phyloP scores from a whole-genome alignment of 148 eudicot species.

The Arbutus unedo region DNA sequence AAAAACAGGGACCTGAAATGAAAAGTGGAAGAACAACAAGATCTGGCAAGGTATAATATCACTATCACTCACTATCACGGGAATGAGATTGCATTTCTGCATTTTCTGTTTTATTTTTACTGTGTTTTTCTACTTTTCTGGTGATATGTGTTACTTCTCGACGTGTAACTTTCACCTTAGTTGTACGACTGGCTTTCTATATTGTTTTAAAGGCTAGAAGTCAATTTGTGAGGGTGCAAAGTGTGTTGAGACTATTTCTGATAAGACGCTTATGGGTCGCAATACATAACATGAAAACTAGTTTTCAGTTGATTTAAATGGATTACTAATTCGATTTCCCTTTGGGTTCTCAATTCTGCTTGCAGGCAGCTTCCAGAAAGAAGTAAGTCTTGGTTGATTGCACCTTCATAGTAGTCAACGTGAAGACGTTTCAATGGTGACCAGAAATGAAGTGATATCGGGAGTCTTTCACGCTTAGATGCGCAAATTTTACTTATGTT shows the following conservation, averaged over 20 bases:
- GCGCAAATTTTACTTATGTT: background rate
- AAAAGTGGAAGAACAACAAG: constrained; percentile 8
- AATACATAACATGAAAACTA: background rate
- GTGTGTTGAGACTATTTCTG: background rate
- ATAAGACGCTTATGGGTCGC: background rate
- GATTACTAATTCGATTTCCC: background rate
- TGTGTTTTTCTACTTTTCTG: background rate
- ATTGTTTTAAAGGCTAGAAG: background rate
- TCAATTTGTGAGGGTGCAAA: background rate
- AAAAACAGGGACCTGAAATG: constrained; percentile 9
- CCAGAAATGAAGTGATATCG: background rate
- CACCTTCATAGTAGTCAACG: background rate
- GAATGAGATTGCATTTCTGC: background rate
- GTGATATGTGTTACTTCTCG: background rate
- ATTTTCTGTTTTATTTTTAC: background rate
- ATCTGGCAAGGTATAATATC: constrained; percentile 1
- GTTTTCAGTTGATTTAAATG: background rate
- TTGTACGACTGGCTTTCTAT: background rate
- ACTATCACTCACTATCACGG: too few species aligned
- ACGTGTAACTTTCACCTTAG: background rate
- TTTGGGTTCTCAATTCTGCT: background rate
- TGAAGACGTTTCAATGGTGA: background rate
- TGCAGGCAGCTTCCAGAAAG: background rate
- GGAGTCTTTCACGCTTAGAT: background rate
- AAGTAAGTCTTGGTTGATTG: background rate